Evolutionary conservation across 2,329 filamentous ascomycete genomes (phyloP), one percentile per base, ranked within the genome.

Genomic region (Decorospora gaudefroyi): DNA sequence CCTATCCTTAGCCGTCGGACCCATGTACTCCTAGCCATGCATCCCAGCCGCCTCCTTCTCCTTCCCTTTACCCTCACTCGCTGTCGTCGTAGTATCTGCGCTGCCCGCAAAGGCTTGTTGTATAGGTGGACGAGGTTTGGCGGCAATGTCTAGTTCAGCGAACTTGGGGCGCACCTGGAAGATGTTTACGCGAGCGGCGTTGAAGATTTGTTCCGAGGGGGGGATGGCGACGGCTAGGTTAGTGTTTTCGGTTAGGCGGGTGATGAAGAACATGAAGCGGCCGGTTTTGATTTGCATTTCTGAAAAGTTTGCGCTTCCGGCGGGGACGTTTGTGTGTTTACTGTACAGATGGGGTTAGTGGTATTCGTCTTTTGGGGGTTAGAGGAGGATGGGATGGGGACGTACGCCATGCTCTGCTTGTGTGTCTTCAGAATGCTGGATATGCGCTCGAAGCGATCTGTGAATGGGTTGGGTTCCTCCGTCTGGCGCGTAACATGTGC

Each of bases 391-490:
- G 9, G 64, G 69, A 3, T 70, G n/a, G n/a, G n/a, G n/a, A 72
- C 71, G 40, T 69, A 74, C 64, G 77, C 75, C 69, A 81, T 78
- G 35, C 73, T 83, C 74, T 97, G 92, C 76, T 97, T 99, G 77
- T 97, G 96, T 46, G 92, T 91, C 75, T 99, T 99, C 74, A 99
- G 87, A 65, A 99, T 96, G 70, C 96, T 97, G 51, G 87, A 93
- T 65, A 99, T 88, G 58, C 88, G 87, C 77, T 99, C 93, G 61
- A 96, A 90, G 2, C 93, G 87, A 72, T 99, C 93, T 36, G 87
- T 86, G 51, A 89, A 95, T 1, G 93, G 92, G 68, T 99, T 99
- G 36, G 82, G 73, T 23, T 80, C 78, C 30, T 90, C 90, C 50
- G 86, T 79, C 12, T 82, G 78, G 1, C 88, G 86, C 4, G 88